Percentiles rank a stretch among this genome's conserved stretches.
Conservation (phyloP, 352 stramenopile genomes). For the Globisporangium ultimum region DNA sequence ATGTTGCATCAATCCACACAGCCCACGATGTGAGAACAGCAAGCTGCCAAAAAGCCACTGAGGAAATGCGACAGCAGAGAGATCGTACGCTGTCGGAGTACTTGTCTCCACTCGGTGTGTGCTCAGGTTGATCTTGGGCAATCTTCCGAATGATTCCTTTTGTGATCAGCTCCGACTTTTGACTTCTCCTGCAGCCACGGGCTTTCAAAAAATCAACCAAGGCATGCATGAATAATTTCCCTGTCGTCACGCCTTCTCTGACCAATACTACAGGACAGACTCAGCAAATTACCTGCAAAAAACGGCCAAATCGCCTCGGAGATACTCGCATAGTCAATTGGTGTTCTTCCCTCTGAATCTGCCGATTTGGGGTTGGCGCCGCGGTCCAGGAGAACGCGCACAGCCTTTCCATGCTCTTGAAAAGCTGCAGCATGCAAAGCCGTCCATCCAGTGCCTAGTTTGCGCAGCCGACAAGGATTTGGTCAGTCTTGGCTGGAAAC, state of each 20-base stretch:
- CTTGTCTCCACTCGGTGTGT: slow-evolving; percentile 37
- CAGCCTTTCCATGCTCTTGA: slow-evolving; percentile 64
- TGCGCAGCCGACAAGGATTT: not conserved
- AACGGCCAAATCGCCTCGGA: slow-evolving; percentile 72
- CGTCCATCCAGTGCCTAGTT: slow-evolving; percentile 59
- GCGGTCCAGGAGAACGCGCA: slow-evolving; percentile 47
- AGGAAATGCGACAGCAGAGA: not conserved
- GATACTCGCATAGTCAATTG: slow-evolving; percentile 70
- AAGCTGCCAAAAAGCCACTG: not conserved
- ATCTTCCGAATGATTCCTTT: slow-evolving; percentile 75
- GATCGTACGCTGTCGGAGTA: slow-evolving; percentile 14
- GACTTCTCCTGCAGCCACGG: slow-evolving; percentile 42
- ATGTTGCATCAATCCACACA: not conserved
- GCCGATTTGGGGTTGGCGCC: slow-evolving; percentile 39
- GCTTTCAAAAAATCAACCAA: slow-evolving; percentile 16
- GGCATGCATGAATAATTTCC: too few relatives aligned
- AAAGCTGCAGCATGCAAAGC: slow-evolving; percentile 62
- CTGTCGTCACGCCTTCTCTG: too few relatives aligned
- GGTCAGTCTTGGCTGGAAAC: not conserved
- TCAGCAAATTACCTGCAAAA: slow-evolving; percentile 37
- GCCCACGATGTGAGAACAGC: not conserved
- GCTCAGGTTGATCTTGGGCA: slow-evolving; percentile 38
- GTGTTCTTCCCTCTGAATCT: slow-evolving; percentile 41
- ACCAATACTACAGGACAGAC: too few relatives aligned
- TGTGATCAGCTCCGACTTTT: slow-evolving; percentile 48